Base-by-base conservation (phyloP, 106 monocot species). In the Agapanthus africanus region DNA sequence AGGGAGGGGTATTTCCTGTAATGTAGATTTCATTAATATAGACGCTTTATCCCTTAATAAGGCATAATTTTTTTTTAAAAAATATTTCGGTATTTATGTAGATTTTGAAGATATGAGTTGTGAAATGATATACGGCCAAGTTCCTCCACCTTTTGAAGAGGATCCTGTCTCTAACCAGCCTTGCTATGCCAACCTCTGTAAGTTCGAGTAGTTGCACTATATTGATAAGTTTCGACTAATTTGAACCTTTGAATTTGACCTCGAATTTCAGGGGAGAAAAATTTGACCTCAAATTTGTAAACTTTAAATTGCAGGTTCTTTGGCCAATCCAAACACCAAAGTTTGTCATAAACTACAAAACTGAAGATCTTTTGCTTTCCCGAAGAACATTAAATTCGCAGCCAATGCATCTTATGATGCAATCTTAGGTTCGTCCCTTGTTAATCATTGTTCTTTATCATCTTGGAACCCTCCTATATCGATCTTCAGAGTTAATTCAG, bases 41-140 rank as follows among this genome's bases (percentile, higher is more conserved):
- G 2, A 52, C 52, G 6, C 23, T 56, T 56, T 56, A 3, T 11
- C 10, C 56, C 28, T 30, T 30, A 10, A 30, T 30, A 30, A 8
- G 1, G 1, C 31, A 0, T 11, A 30, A 4, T 4, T 11, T 14
- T 30, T 28, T 14, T 56, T 56, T n/a, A n/a, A n/a, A 56, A 26
- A 28, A 10, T 30, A n/a, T 56, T 27, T 56, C 15, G 27, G 28
- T 52, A 37, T 38, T 34, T n/a, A 37, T 71, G 70, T 78, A 95
- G 94, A 97, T 88, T 97, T 97, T 74, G 95, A 97, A 82, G 95
- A 97, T 67, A 97, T 97, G 95, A 97, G 95, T 65, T 97, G 95
- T 77, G 95, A 97, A 15, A 97, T 97, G 95, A 71, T 97, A 40
- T 97, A 91, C 73, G 95, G 95, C 4, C 95, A 97, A 74, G 63